phyloP scores from a whole-genome alignment of 441 rosid species.

The Corymbia calophylla region DNA sequence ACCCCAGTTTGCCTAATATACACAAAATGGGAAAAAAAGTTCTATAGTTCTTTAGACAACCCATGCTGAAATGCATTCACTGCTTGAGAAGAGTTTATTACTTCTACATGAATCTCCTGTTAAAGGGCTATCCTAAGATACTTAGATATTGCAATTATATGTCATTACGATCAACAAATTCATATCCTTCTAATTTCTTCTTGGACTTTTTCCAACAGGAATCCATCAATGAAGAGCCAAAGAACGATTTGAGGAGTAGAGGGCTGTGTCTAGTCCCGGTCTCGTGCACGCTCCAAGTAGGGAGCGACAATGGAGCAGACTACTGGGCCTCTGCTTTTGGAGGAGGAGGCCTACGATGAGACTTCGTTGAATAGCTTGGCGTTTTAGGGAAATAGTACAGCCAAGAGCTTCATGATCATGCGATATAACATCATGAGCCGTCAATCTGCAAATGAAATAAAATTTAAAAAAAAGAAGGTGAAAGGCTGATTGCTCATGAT shows the following conservation, averaged over 20 bases:
- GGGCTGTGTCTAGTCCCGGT: constrained; percentile 89
- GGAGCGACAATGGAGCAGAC: constrained; percentile 83
- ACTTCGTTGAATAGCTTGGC: not conserved
- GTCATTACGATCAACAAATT: not conserved
- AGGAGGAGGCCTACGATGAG: constrained; percentile 42
- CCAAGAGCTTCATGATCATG: constrained; percentile 3
- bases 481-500: constrained; percentile 97
- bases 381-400: not conserved
- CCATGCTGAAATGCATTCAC: not conserved
- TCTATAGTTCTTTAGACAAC: not conserved
- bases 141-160: not conserved
- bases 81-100: not conserved
- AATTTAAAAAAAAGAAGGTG: constrained; percentile 4
- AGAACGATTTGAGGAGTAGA: constrained; percentile 63
- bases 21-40: not conserved
- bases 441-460: constrained; percentile 52
- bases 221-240: constrained; percentile 21
- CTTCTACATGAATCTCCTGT: not conserved
- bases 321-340: constrained; percentile 83
- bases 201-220: not conserved
- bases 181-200: not conserved
- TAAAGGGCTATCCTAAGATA: not conserved
- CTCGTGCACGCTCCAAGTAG: constrained; percentile 77
- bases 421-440: constrained; percentile 92
- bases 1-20: not conserved